Base-by-base conservation (phyloP, 2,329 filamentous ascomycete genomes). In the Ophiosphaerella korrae region DNA sequence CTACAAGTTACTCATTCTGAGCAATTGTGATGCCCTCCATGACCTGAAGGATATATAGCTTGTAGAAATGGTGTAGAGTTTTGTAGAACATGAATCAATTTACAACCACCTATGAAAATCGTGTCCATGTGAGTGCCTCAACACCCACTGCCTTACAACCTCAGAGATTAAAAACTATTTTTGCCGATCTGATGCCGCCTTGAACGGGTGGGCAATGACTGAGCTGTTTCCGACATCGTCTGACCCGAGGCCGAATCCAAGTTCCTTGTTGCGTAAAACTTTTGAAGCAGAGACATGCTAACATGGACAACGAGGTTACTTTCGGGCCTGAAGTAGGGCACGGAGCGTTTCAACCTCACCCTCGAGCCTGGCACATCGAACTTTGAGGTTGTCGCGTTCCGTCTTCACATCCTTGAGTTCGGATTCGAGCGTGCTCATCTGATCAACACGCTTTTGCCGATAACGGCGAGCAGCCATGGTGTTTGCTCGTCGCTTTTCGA, bases 401-500 rank as follows among this genome's bases (percentile, higher is more conserved):
- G 78, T 71, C 51, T 82, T 82, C 64, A 86, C 80, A 37, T 81
- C 78, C 40, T 80, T 80, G 36, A 90, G 74, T 16, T 83, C 80
- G 7, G 74, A 70, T 70, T 89, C 86, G 29, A 90, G 78, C 53
- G 84, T 81, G 23, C 74, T 74, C 69, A 88, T 83, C 54, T 85
- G 84, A 61, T 89, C 86, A 31, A 89, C 79, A 39, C 86, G 83
- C 69, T 87, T 88, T 68, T 89, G 86, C 23, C 87, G 84, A 67
- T 88, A 89, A 54, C 87, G 85, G 54, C 85, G 81, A 26, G 87
- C 87, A n/a, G 87, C 87, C 54, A 88, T 79, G 12, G 86, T 89
- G 71, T 90, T 89, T 54, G 84, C 82, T 54, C 84, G 82, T 24
- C 87, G 84, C 71, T 88, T 88, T 51, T 73, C 70, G 41, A 74